Evolutionary conservation across 2,329 filamentous ascomycete species (phyloP).

Genomic region (Alternaria sp.): DNA sequence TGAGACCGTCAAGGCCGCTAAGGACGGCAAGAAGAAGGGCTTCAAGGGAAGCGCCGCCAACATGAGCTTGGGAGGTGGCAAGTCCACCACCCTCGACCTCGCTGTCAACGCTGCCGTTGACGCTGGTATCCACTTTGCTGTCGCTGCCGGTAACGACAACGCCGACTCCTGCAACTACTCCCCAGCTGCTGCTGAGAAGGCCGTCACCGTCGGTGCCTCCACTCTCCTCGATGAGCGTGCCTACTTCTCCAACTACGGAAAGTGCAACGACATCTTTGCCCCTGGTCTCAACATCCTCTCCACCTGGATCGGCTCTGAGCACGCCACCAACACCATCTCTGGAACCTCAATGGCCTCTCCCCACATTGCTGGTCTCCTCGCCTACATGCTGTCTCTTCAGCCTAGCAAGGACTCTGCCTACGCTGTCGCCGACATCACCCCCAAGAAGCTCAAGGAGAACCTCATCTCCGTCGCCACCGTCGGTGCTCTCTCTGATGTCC

Average conservation of each 20-base stretch:
- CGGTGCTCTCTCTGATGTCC: conserved; percentile 80
- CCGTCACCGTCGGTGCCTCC: conserved; percentile 94
- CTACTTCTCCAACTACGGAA: conserved; percentile 99
- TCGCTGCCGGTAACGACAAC: conserved; percentile 98
- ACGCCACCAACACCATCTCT: conserved; percentile 98
- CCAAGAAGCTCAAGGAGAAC: conserved; percentile 90
- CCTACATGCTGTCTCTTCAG: conserved; percentile 97
- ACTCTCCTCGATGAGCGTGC: conserved; percentile 93
- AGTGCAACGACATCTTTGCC: conserved; percentile 99
- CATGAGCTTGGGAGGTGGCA: conserved; percentile 98
- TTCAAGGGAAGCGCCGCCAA: conserved; percentile 99
- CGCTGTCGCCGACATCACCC: conserved; percentile 85
- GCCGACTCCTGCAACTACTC: conserved; percentile 99
- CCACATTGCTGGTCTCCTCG: conserved; percentile 93
- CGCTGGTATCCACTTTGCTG: conserved; percentile 94
- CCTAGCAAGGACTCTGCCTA: conserved; percentile 89
- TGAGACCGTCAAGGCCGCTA: conserved; percentile 76
- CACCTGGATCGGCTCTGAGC: conserved; percentile 97
- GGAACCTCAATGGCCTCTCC: conserved; percentile 99
- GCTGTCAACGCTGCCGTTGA: conserved; percentile 93
- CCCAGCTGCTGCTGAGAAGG: conserved; percentile 87
- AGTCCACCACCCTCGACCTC: conserved; percentile 87
- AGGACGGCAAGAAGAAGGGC: conserved; percentile 88
- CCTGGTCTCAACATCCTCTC: conserved; percentile 96
- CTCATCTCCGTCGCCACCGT: conserved; percentile 83